Evolutionary conservation across 257 asterid species (phyloP).

Genomic region (Ilex asprella): DNA sequence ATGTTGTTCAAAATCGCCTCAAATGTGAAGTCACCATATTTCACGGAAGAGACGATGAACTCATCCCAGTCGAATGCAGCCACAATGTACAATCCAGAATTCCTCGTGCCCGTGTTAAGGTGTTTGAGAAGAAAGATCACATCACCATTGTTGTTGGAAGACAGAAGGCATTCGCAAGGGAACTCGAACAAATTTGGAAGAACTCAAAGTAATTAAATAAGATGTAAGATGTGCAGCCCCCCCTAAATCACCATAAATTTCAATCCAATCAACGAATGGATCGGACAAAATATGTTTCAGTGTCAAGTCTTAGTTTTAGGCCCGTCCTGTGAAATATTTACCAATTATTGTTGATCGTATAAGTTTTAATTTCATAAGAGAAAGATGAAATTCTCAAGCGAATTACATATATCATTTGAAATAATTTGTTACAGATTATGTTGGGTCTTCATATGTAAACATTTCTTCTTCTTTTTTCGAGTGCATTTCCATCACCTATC

Average conservation of each 20-base stretch:
- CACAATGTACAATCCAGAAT: conserved; percentile 51
- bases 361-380: no score
- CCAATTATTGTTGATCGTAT: no score
- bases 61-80: conserved; percentile 89
- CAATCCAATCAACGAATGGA: no score
- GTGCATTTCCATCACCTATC: no score
- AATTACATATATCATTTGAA: no score
- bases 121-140: conserved; percentile 68
- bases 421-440: no score
- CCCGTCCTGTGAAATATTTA: conserved; percentile 5
- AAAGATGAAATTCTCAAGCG: no score
- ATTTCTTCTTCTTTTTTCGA: no score
- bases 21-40: conserved; percentile 54
- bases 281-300: neutral
- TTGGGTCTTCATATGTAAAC: no score
- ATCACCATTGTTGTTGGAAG: conserved; percentile 91
- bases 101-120: conserved; percentile 61
- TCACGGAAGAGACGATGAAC: conserved; percentile 72
- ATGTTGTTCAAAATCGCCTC: conserved; percentile 39
- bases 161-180: conserved; percentile 71
- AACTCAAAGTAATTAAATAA: conserved; percentile 27
- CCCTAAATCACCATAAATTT: no score
- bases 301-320: conserved; percentile 10
- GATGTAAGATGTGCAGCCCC: no score
- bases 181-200: conserved; percentile 79